phyloP scores from a whole-genome alignment of 768 basidiomycete genomes.

The Pholiota microspora region DNA sequence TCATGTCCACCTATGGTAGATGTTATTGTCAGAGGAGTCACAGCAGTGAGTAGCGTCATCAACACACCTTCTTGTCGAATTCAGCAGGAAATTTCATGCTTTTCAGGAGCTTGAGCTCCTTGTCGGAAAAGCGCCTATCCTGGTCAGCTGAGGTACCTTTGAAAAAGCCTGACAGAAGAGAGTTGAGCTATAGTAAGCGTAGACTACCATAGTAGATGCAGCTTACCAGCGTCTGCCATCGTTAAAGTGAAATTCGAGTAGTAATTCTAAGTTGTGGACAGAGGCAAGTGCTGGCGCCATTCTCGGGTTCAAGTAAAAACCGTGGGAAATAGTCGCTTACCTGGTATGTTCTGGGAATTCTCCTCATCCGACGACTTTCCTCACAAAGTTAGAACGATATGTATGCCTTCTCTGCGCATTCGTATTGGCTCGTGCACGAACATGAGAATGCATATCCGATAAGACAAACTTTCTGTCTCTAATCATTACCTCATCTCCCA shows the following conservation, averaged over 20 bases:
- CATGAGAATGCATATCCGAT: no score
- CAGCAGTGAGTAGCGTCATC: no score
- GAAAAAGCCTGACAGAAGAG: constrained; percentile 64
- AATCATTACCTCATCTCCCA: no score
- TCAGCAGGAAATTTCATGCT: constrained; percentile 86
- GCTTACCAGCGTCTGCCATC: constrained; percentile 63
- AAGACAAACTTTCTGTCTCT: no score
- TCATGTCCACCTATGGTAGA: constrained; percentile 92
- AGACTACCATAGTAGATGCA: constrained; percentile 23
- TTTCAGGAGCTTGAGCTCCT: constrained; percentile 88
- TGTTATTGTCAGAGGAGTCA: no score
- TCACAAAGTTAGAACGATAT: no score
- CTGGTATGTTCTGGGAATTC: no score
- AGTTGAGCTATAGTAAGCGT: constrained; percentile 17
- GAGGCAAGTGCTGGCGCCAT: background rate
- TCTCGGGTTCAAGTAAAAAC: background rate
- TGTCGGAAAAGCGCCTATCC: constrained; percentile 92
- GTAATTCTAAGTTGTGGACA: no score
- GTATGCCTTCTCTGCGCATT: no score
- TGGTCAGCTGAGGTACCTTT: constrained; percentile 90
- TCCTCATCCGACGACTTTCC: no score
- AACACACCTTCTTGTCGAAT: constrained; percentile 81
- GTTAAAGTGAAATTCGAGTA: background rate
- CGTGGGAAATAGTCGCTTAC: background rate
- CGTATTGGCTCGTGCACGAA: no score